Evolutionary conservation across 2,329 filamentous ascomycete species (phyloP).

Genomic region (Ascochyta clinopodiicola): DNA sequence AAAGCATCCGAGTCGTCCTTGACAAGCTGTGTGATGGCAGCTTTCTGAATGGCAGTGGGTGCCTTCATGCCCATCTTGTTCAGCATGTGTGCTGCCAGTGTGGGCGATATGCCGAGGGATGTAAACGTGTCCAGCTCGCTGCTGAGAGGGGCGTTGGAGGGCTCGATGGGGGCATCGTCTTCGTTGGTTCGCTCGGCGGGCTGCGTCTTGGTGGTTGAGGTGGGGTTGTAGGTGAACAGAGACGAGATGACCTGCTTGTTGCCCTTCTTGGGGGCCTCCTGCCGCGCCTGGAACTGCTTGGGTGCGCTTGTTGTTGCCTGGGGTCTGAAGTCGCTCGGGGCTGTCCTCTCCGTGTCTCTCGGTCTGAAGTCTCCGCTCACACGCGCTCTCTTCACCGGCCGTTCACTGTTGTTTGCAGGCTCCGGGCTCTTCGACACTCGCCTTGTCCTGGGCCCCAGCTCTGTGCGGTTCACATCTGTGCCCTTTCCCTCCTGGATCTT

Average conservation of each 20-base stretch:
- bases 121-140: slow-evolving; percentile 87
- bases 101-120: slow-evolving; percentile 79
- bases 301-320: slow-evolving; percentile 35
- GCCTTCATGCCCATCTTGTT: slow-evolving; percentile 87
- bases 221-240: slow-evolving; percentile 89
- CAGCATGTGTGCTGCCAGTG: slow-evolving; percentile 80
- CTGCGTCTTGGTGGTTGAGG: slow-evolving; percentile 66
- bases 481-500: slow-evolving; percentile 28
- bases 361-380: slow-evolving; percentile 50
- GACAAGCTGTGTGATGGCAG: slow-evolving; percentile 80
- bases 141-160: slow-evolving; percentile 89
- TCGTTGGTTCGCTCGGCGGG: slow-evolving; percentile 22
- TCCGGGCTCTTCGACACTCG: slow-evolving; percentile 27
- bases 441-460: slow-evolving; percentile 34
- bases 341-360: slow-evolving; percentile 25
- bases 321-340: slow-evolving; percentile 35
- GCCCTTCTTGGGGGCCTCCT: slow-evolving; percentile 46
- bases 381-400: slow-evolving; percentile 44
- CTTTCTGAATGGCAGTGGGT: slow-evolving; percentile 93
- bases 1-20: slow-evolving; percentile 88
- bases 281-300: slow-evolving; percentile 42
- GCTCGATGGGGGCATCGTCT: slow-evolving; percentile 62
- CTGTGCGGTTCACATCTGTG: slow-evolving; percentile 41
- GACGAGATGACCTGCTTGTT: slow-evolving; percentile 80
- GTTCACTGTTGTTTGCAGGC: slow-evolving; percentile 23